These are phyloP conservation scores for Xylariaceae sp. DNA, from an alignment of 2,329 filamentous ascomycete species.

Conservation along the genomic window DNA sequence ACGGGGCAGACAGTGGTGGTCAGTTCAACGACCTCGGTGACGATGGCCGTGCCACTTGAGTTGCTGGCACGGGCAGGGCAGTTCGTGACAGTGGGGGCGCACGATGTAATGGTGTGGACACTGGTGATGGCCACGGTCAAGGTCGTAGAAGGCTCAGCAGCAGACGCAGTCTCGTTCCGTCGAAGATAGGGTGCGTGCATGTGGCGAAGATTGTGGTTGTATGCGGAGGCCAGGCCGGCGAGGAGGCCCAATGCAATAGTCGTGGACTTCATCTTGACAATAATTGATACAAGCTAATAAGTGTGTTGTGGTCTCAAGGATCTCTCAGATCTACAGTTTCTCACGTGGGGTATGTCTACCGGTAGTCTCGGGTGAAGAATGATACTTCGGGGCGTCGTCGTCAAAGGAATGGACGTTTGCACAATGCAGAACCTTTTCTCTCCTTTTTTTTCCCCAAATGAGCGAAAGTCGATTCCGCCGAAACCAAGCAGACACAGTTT, in stretches of 20 bases:
- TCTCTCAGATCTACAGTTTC: conserved; percentile 19
- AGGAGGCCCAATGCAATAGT: conserved; percentile 34
- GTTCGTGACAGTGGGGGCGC: conserved; percentile 35
- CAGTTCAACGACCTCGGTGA: conserved; percentile 36
- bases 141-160: conserved; percentile 27
- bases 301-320: background rate
- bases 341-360: conserved; percentile 20
- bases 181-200: conserved; percentile 30
- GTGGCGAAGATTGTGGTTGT: conserved; percentile 33
- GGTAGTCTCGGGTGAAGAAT: conserved; percentile 27
- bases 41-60: conserved; percentile 29
- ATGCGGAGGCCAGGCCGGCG: conserved; percentile 33
- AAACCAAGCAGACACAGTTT: conserved; percentile 31
- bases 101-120: conserved; percentile 33
- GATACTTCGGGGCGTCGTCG: conserved; percentile 30
- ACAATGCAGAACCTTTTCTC: conserved; percentile 22
- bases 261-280: conserved; percentile 34
- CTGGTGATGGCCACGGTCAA: conserved; percentile 33
- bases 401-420: conserved; percentile 34
- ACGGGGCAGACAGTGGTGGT: conserved; percentile 39
- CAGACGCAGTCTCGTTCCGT: conserved; percentile 28
- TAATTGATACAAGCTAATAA: conserved; percentile 1
- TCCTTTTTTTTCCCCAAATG: background rate
- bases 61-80: conserved; percentile 30
- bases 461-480: conserved; percentile 38